A percentile compares a stretch with the other conserved stretches of the same genome.
Conservation (phyloP, 75 land plant species). For the Cunninghamia lanceolata region DNA sequence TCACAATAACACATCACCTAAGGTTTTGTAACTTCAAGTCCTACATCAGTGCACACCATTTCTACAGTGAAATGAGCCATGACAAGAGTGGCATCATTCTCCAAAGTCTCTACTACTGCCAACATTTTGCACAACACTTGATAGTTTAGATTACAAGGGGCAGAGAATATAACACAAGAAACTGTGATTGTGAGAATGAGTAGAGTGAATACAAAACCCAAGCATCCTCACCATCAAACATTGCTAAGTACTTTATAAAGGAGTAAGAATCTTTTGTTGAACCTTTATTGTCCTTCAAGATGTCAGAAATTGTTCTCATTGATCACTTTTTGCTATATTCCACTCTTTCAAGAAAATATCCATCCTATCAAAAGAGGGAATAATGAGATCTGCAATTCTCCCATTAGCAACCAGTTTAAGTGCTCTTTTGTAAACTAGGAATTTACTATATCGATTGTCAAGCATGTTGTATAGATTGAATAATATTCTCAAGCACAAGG, state of each 20-base stretch:
- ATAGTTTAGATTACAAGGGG: too few species aligned
- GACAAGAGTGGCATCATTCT: conserved; percentile 83
- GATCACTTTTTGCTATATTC: conserved; percentile 69
- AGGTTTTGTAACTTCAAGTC: conserved; percentile 87
- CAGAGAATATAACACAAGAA: too few species aligned
- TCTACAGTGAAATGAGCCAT: conserved; percentile 82
- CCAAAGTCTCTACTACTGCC: conserved; percentile 76
- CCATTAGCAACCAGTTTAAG: conserved; percentile 67
- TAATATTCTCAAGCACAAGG: conserved; percentile 83
- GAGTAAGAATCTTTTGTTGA: conserved; percentile 66
- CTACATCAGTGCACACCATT: conserved; percentile 88
- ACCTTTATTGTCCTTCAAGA: conserved; percentile 81
- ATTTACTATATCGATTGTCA: conserved; percentile 74
- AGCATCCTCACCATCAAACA: conserved; percentile 76
- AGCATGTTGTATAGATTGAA: conserved; percentile 89
- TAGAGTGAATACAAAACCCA: too few species aligned
- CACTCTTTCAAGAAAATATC: conserved; percentile 88
- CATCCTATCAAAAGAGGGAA: conserved; percentile 84
- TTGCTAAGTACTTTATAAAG: conserved; percentile 79
- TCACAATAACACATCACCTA: conserved; percentile 55
- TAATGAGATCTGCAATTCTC: conserved; percentile 74
- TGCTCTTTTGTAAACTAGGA: conserved; percentile 72
- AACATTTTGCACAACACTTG: conserved; percentile 34
- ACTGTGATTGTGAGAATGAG: too few species aligned
- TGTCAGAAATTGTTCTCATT: conserved; percentile 68